Conservation (phyloP, 495 filamentous ascomycete genomes). For the Podospora australis region DNA sequence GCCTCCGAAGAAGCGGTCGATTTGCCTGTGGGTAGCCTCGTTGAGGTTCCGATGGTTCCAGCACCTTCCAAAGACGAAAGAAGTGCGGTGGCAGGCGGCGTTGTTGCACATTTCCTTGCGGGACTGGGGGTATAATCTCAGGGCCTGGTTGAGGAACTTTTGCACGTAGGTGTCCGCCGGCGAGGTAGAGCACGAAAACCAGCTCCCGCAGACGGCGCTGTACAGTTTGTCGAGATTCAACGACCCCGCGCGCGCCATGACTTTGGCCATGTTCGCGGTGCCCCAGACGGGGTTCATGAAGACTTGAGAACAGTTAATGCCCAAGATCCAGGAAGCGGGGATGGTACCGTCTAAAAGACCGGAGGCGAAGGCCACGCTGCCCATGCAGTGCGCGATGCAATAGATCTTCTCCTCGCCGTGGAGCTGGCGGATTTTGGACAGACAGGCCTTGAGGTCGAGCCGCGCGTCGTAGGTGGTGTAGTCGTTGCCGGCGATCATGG, state of each 20-base stretch:
- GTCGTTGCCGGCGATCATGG: conserved; percentile 44
- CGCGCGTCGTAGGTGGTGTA: conserved; percentile 59
- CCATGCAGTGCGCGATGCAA: conserved; percentile 61
- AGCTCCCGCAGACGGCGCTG: conserved; percentile 37
- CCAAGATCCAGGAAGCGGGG: conserved; percentile 49
- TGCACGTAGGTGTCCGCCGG: conserved; percentile 46
- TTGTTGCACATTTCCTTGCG: conserved; percentile 56
- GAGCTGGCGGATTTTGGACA: conserved; percentile 44
- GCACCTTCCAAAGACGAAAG: conserved; percentile 56
- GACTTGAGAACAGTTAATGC: conserved; percentile 57
- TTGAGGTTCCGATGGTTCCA: conserved; percentile 62
- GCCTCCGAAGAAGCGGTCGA: conserved; percentile 56
- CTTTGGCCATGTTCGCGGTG: conserved; percentile 54
- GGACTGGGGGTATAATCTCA: conserved; percentile 54
- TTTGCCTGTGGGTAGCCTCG: conserved; percentile 55
- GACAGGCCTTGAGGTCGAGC: conserved; percentile 53
- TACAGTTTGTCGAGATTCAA: conserved; percentile 41
- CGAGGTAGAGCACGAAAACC: conserved; percentile 47
- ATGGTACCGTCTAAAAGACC: conserved; percentile 63
- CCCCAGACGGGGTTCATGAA: conserved; percentile 60
- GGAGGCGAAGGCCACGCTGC: conserved; percentile 51
- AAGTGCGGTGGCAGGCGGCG: conserved; percentile 53
- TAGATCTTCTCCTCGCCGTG: conserved; percentile 42
- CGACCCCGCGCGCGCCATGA: conserved; percentile 38
- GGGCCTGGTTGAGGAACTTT: conserved; percentile 46